These are phyloP conservation scores for Cladophialophora psammophila DNA, from an alignment of 2,329 filamentous ascomycete species.

Conservation along the genomic window DNA sequence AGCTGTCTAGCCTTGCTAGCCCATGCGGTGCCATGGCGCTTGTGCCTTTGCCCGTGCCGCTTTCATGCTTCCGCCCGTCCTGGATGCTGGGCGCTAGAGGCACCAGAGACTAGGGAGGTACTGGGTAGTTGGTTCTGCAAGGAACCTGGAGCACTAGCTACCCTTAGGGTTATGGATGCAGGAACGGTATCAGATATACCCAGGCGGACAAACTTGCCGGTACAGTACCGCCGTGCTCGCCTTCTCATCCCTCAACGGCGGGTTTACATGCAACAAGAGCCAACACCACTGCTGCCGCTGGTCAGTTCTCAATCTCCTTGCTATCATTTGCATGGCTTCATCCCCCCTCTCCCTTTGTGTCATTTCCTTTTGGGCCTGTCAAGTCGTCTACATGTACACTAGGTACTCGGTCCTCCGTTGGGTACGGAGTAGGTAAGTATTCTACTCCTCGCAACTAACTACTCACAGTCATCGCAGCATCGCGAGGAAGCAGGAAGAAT, in stretches of 20 bases:
- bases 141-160: slow-evolving; percentile 12
- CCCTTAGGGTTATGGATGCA: slow-evolving; percentile 21
- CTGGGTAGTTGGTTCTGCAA: slow-evolving; percentile 24
- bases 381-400: no score
- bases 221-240: no score
- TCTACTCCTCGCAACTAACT: neutral
- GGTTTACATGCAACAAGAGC: no score
- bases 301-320: no score
- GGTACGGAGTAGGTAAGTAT: neutral
- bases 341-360: no score
- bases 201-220: neutral
- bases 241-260: no score
- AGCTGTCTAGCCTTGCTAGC: slow-evolving; percentile 12
- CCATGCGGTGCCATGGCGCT: slow-evolving; percentile 26
- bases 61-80: slow-evolving; percentile 34
- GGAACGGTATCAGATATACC: slow-evolving; percentile 39
- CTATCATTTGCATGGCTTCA: no score
- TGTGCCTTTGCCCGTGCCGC: slow-evolving; percentile 35
- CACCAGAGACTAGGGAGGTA: no score
- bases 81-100: slow-evolving; percentile 2
- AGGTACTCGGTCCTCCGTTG: no score
- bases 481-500: neutral
- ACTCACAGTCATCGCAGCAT: neutral
- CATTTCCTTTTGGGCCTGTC: no score
- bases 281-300: no score